Conservation (phyloP, 2,329 filamentous ascomycete genomes). For the Monosporascus cannonballus region DNA sequence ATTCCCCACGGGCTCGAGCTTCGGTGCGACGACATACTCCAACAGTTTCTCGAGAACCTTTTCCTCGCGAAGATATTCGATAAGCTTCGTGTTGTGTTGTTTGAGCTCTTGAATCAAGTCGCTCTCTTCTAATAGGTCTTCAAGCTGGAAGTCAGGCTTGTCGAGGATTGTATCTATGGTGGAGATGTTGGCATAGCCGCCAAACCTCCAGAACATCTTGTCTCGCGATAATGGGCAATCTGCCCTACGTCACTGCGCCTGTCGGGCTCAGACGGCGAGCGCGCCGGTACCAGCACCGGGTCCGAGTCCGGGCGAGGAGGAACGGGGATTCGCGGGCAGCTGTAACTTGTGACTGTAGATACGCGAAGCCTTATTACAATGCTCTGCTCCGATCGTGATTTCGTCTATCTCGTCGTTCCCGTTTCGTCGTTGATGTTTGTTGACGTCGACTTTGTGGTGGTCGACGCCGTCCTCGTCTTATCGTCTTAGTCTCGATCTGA, state of each 20-base stretch:
- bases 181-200: constrained; percentile 95
- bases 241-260: constrained; percentile 18
- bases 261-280: background rate
- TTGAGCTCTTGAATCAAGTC: constrained; percentile 97
- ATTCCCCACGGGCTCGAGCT: constrained; percentile 51
- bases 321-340: background rate
- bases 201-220: constrained; percentile 99
- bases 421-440: no score
- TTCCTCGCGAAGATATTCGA: constrained; percentile 90
- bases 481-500: no score
- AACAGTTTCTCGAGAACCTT: constrained; percentile 78
- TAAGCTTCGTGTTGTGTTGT: constrained; percentile 94
- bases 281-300: constrained; percentile 10
- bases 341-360: background rate
- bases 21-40: constrained; percentile 84
- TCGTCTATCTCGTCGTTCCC: no score
- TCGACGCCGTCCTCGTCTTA: no score
- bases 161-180: constrained; percentile 95
- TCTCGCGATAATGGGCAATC: constrained; percentile 15
- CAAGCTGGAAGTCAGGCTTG: constrained; percentile 89
- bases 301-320: background rate
- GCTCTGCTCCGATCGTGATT: background rate
- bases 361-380: background rate
- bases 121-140: constrained; percentile 92
- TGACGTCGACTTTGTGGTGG: no score